Base-by-base conservation (phyloP, 805 yeast genomes). In the Schwanniomyces polymorphus region DNA sequence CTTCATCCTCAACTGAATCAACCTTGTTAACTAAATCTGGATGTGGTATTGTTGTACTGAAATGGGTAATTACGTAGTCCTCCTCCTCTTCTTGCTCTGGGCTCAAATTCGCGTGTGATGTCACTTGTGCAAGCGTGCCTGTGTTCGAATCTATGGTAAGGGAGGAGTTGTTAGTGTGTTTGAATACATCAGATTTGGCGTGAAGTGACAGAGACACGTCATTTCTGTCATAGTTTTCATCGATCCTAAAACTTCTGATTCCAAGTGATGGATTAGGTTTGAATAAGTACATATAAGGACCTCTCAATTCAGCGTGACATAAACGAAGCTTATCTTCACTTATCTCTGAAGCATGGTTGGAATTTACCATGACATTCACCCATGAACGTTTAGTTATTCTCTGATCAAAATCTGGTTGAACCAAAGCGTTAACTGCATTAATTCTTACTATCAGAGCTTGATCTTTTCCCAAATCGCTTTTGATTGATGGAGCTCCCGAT, bases 221-320 rank as follows among this genome's bases (percentile, higher is more conserved):
- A 31, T 18, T 9, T 16, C 31, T 14, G 21, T 18, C 40, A 9
- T 38, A 14, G 12, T 4, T n/a, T 4, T 41, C 37, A 8, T 53
- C 59, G 3, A 59, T 43, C 40, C 51, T 45, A 50, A 76, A 72
- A 39, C 59, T 60, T 43, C 60, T 66, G 38, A 67, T 62, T 48
- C 75, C 76, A 25, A 81, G 46, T 25, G 72, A 81, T 23, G 70
- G 64, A 2, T 78, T 84, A 31, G 82, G 76, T 61, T 81, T 85
- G 69, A 79, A 87, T 14, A 91, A 63, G 45, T 75, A 72, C 44
- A 91, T 65, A 38, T 74, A 71, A 1, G 91, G 80, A 16, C 96
- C 96, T 55, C 76, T 80, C 47, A 91, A 67, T 57, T 84, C 88
- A 0, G 86, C 90, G 43, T 85, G 74, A 47, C 72, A 80, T 27